Percentiles rank a stretch among this genome's conserved stretches.
These are phyloP conservation scores for Flaveria brownii DNA, from an alignment of 129 eudicot genomes.

Conservation along the genomic window DNA sequence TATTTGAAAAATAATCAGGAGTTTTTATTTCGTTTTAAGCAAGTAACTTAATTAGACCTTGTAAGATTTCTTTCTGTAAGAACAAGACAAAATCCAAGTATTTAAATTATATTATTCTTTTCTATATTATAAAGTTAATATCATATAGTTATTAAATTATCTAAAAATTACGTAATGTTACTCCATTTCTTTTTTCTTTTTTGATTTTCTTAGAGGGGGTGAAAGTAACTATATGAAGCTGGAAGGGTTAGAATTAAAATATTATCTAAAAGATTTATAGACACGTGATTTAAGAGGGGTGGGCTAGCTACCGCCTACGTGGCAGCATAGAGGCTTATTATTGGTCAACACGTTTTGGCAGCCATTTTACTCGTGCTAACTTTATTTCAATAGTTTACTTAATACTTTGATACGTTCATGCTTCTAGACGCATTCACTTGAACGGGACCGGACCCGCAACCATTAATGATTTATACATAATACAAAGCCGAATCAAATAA, in stretches of 20 bases:
- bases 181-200: not conserved
- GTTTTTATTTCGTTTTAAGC: no score
- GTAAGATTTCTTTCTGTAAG: no score
- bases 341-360: not conserved
- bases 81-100: not conserved
- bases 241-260: slow-evolving; percentile 8
- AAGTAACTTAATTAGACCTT: no score
- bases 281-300: not conserved
- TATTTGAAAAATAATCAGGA: no score
- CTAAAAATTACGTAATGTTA: not conserved
- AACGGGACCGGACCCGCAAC: no score
- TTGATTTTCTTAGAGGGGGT: not conserved
- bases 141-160: not conserved
- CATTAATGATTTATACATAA: no score
- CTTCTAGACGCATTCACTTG: not conserved
- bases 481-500: no score
- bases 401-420: no score
- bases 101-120: not conserved
- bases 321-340: not conserved
- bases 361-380: not conserved
- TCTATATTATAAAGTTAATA: not conserved
- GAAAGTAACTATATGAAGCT: not conserved
- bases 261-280: not conserved
- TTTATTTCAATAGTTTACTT: no score
- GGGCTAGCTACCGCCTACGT: not conserved